Percentiles rank a stretch among this genome's conserved stretches.
Evolutionary conservation across 768 basidiomycete genomes (phyloP).

Genomic region (Chalciporus pseudorubinellus): DNA sequence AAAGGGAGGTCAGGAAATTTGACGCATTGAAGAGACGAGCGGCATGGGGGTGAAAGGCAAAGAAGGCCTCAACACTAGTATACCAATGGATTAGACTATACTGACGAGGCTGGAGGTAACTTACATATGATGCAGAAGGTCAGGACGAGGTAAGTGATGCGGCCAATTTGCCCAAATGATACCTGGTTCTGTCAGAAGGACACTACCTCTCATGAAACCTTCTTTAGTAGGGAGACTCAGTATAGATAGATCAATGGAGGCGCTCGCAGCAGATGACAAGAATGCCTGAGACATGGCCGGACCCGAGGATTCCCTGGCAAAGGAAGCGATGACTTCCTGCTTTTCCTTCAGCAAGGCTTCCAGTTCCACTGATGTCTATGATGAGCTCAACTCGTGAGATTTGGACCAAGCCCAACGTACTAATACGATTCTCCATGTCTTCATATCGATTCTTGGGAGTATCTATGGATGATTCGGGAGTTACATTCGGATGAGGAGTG

Average conservation of each 20-base stretch:
- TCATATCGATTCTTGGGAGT: constrained; percentile 61
- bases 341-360: constrained; percentile 65
- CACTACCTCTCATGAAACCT: background rate
- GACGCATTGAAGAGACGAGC: constrained; percentile 65
- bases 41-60: constrained; percentile 73
- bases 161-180: constrained; percentile 50
- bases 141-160: constrained; percentile 55
- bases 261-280: background rate
- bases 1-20: constrained; percentile 62
- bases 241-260: background rate
- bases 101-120: constrained; percentile 19
- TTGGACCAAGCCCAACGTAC: constrained; percentile 38
- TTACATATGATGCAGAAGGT: constrained; percentile 64
- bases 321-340: constrained; percentile 28
- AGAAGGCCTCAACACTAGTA: constrained; percentile 72
- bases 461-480: constrained; percentile 38
- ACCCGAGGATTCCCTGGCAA: background rate
- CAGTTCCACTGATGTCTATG: constrained; percentile 54
- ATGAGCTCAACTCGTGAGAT: constrained; percentile 2
- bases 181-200: constrained; percentile 5
- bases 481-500: constrained; percentile 27
- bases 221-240: background rate
- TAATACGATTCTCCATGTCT: constrained; percentile 63
- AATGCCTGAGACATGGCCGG: background rate
- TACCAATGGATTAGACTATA: background rate